Evolutionary conservation across 2,329 filamentous ascomycete species (phyloP).

Genomic region (Botrytis galanthina): DNA sequence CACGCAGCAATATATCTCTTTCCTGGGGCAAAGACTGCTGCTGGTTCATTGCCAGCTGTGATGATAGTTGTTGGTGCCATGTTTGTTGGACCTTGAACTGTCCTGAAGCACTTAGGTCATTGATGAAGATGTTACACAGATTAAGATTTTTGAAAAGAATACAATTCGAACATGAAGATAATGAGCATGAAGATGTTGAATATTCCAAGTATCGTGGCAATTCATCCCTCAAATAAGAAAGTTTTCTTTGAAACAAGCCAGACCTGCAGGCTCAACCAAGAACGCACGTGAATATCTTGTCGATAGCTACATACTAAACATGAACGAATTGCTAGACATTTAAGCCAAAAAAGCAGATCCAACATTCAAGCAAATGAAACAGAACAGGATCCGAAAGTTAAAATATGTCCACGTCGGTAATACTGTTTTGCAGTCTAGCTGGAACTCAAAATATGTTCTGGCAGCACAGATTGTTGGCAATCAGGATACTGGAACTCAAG

Average conservation of each 20-base stretch:
- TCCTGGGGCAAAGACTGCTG: background rate
- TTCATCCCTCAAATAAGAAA: background rate
- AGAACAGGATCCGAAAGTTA: background rate
- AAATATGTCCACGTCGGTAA: background rate
- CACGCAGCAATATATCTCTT: constrained; percentile 11
- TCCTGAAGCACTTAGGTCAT: background rate
- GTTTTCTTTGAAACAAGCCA: background rate
- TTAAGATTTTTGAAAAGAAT: background rate
- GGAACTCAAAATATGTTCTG: background rate
- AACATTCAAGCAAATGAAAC: background rate
- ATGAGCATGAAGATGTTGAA: background rate
- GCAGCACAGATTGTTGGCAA: background rate
- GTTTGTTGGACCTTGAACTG: background rate
- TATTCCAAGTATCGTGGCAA: background rate
- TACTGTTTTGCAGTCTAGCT: background rate
- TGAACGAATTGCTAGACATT: background rate
- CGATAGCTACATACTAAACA: background rate
- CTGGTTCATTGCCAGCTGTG: background rate
- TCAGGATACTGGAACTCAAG: background rate
- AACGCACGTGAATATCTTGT: background rate
- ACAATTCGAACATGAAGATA: background rate
- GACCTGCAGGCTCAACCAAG: background rate
- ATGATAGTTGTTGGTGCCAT: background rate
- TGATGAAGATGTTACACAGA: background rate
- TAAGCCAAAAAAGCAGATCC: background rate